Percentiles rank a stretch among this genome's conserved stretches.
Conservation (phyloP, 2,329 filamentous ascomycete genomes). For the Cercospora janseana region DNA sequence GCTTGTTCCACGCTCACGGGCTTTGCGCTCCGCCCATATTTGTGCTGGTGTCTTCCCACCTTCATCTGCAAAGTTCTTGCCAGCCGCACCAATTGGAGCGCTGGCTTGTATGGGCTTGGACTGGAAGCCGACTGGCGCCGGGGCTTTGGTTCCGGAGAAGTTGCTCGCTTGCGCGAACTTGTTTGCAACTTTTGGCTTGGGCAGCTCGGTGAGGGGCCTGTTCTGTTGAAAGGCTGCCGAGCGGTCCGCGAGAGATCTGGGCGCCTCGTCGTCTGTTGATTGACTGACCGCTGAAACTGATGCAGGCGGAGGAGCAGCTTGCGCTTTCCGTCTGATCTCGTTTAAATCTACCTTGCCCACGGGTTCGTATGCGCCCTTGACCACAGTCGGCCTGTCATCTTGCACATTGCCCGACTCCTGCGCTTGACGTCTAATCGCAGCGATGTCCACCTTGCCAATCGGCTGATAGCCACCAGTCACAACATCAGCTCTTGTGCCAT, state of each 20-base stretch:
- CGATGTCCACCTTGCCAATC: constrained; percentile 95
- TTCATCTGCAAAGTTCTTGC: constrained; percentile 89
- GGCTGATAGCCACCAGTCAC: constrained; percentile 88
- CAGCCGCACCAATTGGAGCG: constrained; percentile 72
- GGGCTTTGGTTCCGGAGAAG: constrained; percentile 87
- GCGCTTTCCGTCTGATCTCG: constrained; percentile 80
- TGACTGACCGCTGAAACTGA: constrained; percentile 44
- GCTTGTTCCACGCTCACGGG: constrained; percentile 63
- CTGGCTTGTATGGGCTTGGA: constrained; percentile 54
- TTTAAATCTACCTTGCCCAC: constrained; percentile 96
- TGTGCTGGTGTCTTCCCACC: constrained; percentile 96
- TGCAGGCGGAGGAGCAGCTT: constrained; percentile 50
- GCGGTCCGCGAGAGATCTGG: constrained; percentile 70
- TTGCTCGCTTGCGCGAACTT: constrained; percentile 69
- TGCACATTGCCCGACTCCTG: constrained; percentile 54
- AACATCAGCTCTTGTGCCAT: constrained; percentile 56
- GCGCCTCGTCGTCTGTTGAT: constrained; percentile 48
- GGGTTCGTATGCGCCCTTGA: constrained; percentile 93
- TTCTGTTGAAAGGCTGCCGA: constrained; percentile 70
- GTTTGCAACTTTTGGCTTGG: constrained; percentile 93
- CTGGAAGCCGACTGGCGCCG: constrained; percentile 68
- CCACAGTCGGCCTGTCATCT: constrained; percentile 77
- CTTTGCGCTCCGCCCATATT: constrained; percentile 97
- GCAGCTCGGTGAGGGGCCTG: constrained; percentile 79
- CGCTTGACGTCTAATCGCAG: constrained; percentile 75